These are phyloP conservation scores for Viola pubescens DNA, from an alignment of 441 rosid genomes.

Conservation along the genomic window DNA sequence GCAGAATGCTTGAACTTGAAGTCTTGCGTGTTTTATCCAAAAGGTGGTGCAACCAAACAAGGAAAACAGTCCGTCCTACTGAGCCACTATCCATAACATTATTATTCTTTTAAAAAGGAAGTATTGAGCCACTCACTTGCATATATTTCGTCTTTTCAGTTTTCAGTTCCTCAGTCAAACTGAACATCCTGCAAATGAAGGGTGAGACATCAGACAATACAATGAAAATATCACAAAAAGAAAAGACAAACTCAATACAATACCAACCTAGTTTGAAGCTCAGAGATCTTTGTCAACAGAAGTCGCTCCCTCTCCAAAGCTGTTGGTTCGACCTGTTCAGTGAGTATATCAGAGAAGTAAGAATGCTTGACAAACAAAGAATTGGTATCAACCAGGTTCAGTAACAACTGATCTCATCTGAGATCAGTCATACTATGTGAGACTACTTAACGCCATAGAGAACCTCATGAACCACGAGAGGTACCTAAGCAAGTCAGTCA, in stretches of 20 bases:
- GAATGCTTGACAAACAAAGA: neutral
- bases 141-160: slow-evolving; percentile 58
- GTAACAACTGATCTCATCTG: neutral
- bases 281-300: slow-evolving; percentile 54
- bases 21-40: neutral
- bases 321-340: slow-evolving; percentile 51
- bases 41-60: neutral
- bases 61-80: neutral
- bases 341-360: slow-evolving; percentile 13
- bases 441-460: neutral
- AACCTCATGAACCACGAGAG: neutral
- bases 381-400: neutral
- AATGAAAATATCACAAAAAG: slow-evolving; percentile 4
- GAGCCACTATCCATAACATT: slow-evolving; percentile 50
- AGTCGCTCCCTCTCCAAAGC: slow-evolving; percentile 73
- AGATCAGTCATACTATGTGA: neutral
- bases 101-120: slow-evolving; percentile 37
- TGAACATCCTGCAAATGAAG: slow-evolving; percentile 52
- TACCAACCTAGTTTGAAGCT: slow-evolving; percentile 67
- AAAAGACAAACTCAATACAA: slow-evolving; percentile 7
- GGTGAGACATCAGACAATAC: slow-evolving; percentile 2
- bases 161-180: slow-evolving; percentile 64
- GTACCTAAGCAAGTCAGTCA: no score
- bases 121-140: slow-evolving; percentile 45
- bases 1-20: neutral